A percentile compares a stretch with the other conserved stretches of the same genome.
phyloP scores from a whole-genome alignment of 176 grass and related monocot species.

The Bromus sterilis region DNA sequence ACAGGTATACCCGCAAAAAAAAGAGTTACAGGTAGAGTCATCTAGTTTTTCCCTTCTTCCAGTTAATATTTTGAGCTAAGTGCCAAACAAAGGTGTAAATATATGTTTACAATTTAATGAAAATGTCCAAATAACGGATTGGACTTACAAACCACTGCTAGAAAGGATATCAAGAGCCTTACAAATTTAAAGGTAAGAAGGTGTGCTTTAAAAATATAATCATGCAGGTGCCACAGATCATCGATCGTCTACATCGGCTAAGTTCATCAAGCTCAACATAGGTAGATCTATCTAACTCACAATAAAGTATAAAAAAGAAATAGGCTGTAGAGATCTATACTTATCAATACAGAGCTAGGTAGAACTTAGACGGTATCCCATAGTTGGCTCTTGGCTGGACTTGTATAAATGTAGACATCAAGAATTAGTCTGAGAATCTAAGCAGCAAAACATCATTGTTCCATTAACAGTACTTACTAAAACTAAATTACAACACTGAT shows the following conservation, averaged over 20 bases:
- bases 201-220: neutral
- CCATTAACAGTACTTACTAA: neutral
- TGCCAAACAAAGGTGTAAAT: neutral
- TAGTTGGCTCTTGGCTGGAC: neutral
- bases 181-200: neutral
- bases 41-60: neutral
- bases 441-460: neutral
- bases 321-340: neutral
- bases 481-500: conserved; percentile 1
- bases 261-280: neutral
- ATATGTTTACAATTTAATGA: neutral
- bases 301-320: neutral
- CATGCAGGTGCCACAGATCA: neutral
- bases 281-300: neutral
- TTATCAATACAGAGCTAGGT: neutral
- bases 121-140: neutral
- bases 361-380: neutral
- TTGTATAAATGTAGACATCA: neutral
- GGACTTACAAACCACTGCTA: neutral
- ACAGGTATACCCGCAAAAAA: neutral
- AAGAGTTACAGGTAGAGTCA: neutral
- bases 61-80: neutral
- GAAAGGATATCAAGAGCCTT: neutral
- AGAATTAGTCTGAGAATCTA: neutral
- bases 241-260: neutral